A percentile compares a stretch with the other conserved stretches of the same genome.
These are phyloP conservation scores for Vicia villosa DNA, from an alignment of 306 rosid species.

Conservation along the genomic window DNA sequence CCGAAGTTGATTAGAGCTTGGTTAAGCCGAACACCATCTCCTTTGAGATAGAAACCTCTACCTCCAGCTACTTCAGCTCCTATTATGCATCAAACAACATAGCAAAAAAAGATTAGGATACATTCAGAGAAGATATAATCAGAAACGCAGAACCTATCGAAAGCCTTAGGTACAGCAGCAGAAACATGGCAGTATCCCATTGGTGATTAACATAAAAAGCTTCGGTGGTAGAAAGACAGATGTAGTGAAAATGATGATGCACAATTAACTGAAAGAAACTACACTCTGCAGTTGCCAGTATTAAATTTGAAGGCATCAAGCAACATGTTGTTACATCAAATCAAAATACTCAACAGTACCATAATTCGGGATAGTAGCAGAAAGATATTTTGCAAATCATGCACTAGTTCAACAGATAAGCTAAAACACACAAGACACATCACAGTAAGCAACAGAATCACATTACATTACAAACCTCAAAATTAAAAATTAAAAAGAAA, in stretches of 20 bases:
- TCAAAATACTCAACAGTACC: neutral
- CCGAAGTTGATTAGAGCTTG: slow-evolving; percentile 93
- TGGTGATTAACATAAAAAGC: slow-evolving; percentile 18
- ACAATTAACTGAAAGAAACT: neutral
- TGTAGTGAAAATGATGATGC: neutral
- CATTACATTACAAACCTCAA: too few relatives aligned
- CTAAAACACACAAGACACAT: neutral
- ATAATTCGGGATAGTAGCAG: neutral
- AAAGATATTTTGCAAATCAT: slow-evolving; percentile 5
- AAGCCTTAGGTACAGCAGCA: too few relatives aligned
- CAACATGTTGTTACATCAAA: neutral
- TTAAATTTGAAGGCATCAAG: neutral
- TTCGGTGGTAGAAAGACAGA: neutral
- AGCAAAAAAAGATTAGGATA: slow-evolving; percentile 24
- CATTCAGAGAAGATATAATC: neutral
- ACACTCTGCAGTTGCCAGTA: neutral
- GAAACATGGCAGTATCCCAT: neutral
- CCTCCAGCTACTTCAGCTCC: slow-evolving; percentile 95
- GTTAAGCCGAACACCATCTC: slow-evolving; percentile 90
- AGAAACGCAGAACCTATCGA: too few relatives aligned
- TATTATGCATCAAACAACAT: slow-evolving; percentile 45
- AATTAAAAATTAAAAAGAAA: too few relatives aligned
- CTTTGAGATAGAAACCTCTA: slow-evolving; percentile 93
- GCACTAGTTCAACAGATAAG: neutral
- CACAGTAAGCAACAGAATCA: too few relatives aligned